phyloP scores from a whole-genome alignment of 2,329 filamentous ascomycete species.

The Pseudogymnoascus sp. region DNA sequence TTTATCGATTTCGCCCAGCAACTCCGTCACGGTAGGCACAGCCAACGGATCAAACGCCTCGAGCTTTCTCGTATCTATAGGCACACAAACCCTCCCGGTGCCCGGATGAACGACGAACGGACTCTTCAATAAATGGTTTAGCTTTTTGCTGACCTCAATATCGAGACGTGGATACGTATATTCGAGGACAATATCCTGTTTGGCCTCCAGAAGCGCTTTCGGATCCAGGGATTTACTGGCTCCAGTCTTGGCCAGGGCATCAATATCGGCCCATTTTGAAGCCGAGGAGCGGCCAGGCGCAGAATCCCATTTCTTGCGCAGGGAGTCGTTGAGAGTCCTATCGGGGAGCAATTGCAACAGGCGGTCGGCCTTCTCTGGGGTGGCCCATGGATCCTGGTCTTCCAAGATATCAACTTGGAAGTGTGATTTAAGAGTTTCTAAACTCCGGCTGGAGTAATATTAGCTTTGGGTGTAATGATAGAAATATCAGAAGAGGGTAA shows the following conservation, averaged over 20 bases:
- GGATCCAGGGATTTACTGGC: conserved; percentile 65
- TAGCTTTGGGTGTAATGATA: conserved; percentile 7
- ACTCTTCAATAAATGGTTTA: conserved; percentile 95
- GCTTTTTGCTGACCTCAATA: conserved; percentile 93
- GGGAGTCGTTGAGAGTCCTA: conserved; percentile 63
- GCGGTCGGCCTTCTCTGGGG: conserved; percentile 62
- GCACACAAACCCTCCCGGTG: conserved; percentile 90
- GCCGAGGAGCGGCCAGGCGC: conserved; percentile 68
- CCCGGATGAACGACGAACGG: conserved; percentile 95
- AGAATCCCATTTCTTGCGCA: conserved; percentile 87
- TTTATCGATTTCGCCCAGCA: conserved; percentile 78
- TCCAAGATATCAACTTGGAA: conserved; percentile 78
- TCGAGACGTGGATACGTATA: conserved; percentile 97
- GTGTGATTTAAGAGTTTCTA: conserved; percentile 75
- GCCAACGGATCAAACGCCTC: conserved; percentile 79
- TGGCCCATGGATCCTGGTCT: conserved; percentile 79
- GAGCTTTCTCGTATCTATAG: conserved; percentile 68
- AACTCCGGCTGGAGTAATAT: conserved; percentile 55
- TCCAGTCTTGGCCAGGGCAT: conserved; percentile 71
- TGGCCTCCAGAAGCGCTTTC: conserved; percentile 72
- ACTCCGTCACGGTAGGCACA: conserved; percentile 81
- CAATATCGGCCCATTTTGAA: conserved; percentile 92
- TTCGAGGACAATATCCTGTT: conserved; percentile 92
- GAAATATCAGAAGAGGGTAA: not conserved
- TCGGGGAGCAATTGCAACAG: conserved; percentile 84